Evolutionary conservation across 1,284 basidiomycete genomes (phyloP), one percentile per base, ranked within the genome.

Genomic region (Tilletia walkeri): DNA sequence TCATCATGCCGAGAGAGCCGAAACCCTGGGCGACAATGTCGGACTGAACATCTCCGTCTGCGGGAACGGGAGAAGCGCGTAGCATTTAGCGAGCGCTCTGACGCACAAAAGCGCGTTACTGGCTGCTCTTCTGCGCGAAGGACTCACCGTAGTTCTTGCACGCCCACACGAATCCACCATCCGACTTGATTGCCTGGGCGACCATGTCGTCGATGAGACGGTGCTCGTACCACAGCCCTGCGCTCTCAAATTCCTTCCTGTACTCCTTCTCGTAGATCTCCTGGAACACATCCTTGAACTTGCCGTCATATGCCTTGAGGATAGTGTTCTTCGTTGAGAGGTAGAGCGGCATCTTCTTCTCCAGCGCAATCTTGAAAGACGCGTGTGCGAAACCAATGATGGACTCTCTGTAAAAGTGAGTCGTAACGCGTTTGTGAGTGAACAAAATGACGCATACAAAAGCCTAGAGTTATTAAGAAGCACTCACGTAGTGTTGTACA

Each of bases 251-350:
- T 71, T 90, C 87, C 24, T 87, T 77, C 85, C 92, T 90, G 89
- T 99, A 99, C 70, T 90, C 86, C 4, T 65, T 81, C 34, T 95
- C 91, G 84, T 93, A 98, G 80, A 97, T 90, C 78, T 94, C 92
- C 84, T 95, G 89, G 90, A 98, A 99, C 83, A 96, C 93, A 82
- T 99, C 96, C 88, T 98, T 98, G 89, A 98, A 99, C 65, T 94
- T 89, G 65, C 95, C 95, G 82, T 99, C 95, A 75, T 84, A 84
- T 6, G 76, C 77, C 72, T 84, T 84, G 38, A 83, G 77, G 69
- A 84, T 84, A 45, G 82, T 83, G 78, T 83, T 82, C 78, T 84
- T 84, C 65, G 81, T 81, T 30, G 73, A 67, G 66, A 84, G 76
- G 73, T 77, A 84, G 73, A 96, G 86, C 65, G 93, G 91, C 88